Evolutionary conservation across 2,329 filamentous ascomycete species (phyloP), one percentile per base, ranked within the genome.

Genomic region (Xylariaceae sp.): DNA sequence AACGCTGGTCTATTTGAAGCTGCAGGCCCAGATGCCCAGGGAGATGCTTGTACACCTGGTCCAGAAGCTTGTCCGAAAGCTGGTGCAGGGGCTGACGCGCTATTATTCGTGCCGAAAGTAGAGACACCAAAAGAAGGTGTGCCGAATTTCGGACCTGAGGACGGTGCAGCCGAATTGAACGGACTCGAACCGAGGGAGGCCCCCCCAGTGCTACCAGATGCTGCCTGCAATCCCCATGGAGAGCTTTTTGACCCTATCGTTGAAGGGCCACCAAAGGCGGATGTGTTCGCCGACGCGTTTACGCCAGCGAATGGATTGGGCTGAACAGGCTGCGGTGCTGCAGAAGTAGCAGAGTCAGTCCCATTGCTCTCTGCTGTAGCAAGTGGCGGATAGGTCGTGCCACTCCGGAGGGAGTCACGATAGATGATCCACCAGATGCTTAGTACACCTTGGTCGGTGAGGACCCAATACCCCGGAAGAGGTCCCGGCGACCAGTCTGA

Each of bases 381-480:
- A 49, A 96, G 70, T 4, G 85, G 87, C 31, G 84, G 77, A 61
- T 89, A 97, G 1, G 79, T 78, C 6, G 79, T 80, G 3, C 83
- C 83, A 53, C 83, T 72, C 44, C 83, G 79, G 47, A 98, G 82
- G 2, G 91, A 89, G 32, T 94, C 89, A 28, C 85, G 80, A 65
- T 96, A 96, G 16, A 97, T 78, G 33, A 97, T 67, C 88, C 91
- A 96, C 89, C 91, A 98, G 11, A 82, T 77, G 34, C 80, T 81
- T 13, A 98, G 71, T 9, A 95, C 68, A 49, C 93, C 93, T 56
- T 96, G 88, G 51, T 95, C 84, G 45, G 94, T 97, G 13, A 98
- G 71, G 22, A 89, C 76, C 74, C 93, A 84, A 32, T 95, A 72
- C 9, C 83, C 88, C 4, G 93, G 93, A 8, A 97, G 66, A 11